Conservation (phyloP, 2,329 filamentous ascomycete genomes). For the Aspergillus spinulosporus region DNA sequence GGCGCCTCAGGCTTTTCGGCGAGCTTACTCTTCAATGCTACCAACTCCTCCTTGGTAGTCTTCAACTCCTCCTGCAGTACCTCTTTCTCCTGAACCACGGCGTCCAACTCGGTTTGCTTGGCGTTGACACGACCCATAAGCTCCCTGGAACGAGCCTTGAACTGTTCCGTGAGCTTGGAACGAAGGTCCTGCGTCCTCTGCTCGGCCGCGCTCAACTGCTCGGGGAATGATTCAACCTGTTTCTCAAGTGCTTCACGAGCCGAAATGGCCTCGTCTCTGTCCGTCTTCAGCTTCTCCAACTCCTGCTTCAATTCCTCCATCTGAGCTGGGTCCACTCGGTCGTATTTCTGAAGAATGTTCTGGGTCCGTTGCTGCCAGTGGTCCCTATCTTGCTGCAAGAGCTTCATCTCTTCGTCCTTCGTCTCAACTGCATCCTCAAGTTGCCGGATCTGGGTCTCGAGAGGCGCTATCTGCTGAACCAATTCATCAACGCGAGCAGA, state of each 20-base stretch:
- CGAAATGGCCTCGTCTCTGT: constrained; percentile 65
- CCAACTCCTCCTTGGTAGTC: constrained; percentile 60
- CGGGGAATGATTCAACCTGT: constrained; percentile 51
- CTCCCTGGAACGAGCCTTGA: constrained; percentile 60
- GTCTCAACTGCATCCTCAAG: constrained; percentile 78
- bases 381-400: constrained; percentile 88
- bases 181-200: constrained; percentile 53
- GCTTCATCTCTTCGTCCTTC: constrained; percentile 82
- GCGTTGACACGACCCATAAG: constrained; percentile 63
- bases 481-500: constrained; percentile 73
- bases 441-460: constrained; percentile 77
- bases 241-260: constrained; percentile 54
- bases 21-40: constrained; percentile 52
- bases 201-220: constrained; percentile 49
- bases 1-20: constrained; percentile 43
- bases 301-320: constrained; percentile 84
- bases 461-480: constrained; percentile 72
- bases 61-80: constrained; percentile 68
- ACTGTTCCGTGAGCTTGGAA: constrained; percentile 49
- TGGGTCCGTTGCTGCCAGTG: constrained; percentile 95
- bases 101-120: constrained; percentile 51
- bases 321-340: constrained; percentile 90
- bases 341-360: constrained; percentile 93
- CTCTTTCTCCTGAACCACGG: constrained; percentile 62
- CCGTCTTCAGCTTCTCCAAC: constrained; percentile 64